These are phyloP conservation scores for Scedosporium dehoogii DNA, from an alignment of 2,329 filamentous ascomycete genomes.

Conservation along the genomic window DNA sequence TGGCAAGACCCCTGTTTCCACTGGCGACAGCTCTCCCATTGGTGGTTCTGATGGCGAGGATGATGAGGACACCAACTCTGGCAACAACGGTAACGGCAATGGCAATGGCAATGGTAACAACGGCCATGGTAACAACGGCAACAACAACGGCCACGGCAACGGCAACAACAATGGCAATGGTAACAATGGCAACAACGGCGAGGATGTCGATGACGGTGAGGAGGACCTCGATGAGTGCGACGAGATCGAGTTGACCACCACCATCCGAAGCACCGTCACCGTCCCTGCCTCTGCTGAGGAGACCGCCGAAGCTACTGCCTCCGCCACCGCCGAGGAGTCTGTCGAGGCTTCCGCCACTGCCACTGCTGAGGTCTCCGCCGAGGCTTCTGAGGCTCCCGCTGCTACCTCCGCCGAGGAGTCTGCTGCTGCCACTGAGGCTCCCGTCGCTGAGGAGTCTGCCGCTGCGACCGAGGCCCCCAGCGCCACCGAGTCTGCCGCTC, in stretches of 20 bases:
- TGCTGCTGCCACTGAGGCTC: conserved; percentile 16
- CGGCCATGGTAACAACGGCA: background rate
- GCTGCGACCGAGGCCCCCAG: conserved; percentile 20
- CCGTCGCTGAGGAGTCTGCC: conserved; percentile 16
- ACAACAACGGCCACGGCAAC: no score
- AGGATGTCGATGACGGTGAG: background rate
- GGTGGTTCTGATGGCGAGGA: background rate
- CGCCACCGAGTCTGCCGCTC: conserved; percentile 10
- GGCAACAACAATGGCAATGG: no score
- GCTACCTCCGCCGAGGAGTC: conserved; percentile 6
- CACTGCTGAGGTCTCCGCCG: conserved; percentile 3
- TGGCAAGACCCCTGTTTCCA: background rate
- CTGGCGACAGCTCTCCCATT: conserved; percentile 2
- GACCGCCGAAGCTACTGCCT: conserved; percentile 6
- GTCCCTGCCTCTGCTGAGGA: conserved; percentile 15
- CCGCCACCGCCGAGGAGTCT: conserved; percentile 9
- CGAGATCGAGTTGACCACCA: conserved; percentile 15
- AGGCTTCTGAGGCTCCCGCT: conserved; percentile 3
- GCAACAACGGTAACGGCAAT: no score
- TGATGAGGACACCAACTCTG: background rate
- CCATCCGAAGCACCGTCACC: conserved; percentile 21
- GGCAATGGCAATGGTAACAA: no score
- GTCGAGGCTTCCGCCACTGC: conserved; percentile 3
- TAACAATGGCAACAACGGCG: background rate
- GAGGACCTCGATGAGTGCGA: conserved; percentile 2